phyloP scores from a whole-genome alignment of 371 early-diverging fungal genomes.

The Mucor ambiguus region DNA sequence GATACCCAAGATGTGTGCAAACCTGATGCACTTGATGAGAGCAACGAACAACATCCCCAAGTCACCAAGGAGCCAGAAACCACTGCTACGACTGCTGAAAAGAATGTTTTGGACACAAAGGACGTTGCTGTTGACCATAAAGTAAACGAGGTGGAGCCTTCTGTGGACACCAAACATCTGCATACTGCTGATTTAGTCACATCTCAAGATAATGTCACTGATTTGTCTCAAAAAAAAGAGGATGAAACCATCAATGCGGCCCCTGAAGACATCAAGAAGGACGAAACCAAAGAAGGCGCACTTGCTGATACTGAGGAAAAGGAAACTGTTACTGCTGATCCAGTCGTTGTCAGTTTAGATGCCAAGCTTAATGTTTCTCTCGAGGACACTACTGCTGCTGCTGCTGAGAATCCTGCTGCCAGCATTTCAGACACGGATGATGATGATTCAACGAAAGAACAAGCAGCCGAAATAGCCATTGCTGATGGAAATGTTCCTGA shows the following conservation, averaged over 20 bases:
- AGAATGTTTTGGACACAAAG: neutral
- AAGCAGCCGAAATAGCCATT: neutral
- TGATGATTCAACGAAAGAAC: neutral
- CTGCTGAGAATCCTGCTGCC: too few species aligned
- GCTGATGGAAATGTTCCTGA: neutral
- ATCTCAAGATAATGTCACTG: neutral
- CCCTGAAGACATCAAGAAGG: neutral
- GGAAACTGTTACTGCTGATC: neutral
- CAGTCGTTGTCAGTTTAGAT: neutral
- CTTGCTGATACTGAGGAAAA: neutral
- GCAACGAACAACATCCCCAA: neutral
- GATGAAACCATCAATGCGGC: neutral
- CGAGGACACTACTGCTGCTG: neutral
- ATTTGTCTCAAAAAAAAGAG: constrained; percentile 1
- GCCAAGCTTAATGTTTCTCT: neutral
- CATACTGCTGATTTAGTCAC: neutral
- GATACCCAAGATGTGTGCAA: constrained; percentile 1
- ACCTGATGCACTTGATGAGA: neutral
- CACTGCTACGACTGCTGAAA: neutral
- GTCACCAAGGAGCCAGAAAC: neutral
- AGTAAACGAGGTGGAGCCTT: neutral
- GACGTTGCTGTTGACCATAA: neutral
- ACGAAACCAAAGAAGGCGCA: neutral
- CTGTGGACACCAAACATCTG: neutral
- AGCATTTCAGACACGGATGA: neutral